phyloP scores from a whole-genome alignment of 306 rosid genomes.

The Ochetophila trinervis region DNA sequence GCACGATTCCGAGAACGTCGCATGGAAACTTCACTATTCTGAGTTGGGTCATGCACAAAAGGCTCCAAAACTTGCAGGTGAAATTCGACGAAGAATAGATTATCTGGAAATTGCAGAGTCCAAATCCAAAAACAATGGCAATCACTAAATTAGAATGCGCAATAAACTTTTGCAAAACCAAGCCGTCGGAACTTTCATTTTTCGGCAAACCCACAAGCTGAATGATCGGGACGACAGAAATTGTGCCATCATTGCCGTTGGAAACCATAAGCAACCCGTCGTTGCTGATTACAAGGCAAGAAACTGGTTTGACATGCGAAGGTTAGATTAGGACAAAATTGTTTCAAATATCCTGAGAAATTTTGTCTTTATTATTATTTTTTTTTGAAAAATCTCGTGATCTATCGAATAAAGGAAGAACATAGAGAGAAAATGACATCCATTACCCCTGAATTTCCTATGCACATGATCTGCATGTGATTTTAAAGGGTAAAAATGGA shows the following conservation, averaged over 20 bases:
- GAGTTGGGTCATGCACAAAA: slow-evolving; percentile 25
- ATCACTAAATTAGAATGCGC: slow-evolving; percentile 64
- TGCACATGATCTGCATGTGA: too few relatives aligned
- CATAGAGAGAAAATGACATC: too few relatives aligned
- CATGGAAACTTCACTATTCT: slow-evolving; percentile 45
- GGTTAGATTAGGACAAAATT: too few relatives aligned
- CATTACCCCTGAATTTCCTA: too few relatives aligned
- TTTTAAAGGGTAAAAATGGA: too few relatives aligned
- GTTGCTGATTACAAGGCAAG: slow-evolving; percentile 43
- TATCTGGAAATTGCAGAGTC: slow-evolving; percentile 32
- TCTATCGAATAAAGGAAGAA: too few relatives aligned
- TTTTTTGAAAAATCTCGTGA: too few relatives aligned
- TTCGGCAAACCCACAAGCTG: slow-evolving; percentile 30
- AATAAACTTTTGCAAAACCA: slow-evolving; percentile 31
- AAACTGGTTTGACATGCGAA: slow-evolving; percentile 44
- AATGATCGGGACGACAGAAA: slow-evolving; percentile 52
- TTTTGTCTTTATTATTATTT: too few relatives aligned
- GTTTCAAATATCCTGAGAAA: too few relatives aligned
- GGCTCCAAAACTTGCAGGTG: slow-evolving; percentile 66
- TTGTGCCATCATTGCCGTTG: slow-evolving; percentile 63
- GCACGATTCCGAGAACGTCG: slow-evolving; percentile 36
- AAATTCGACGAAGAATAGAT: slow-evolving; percentile 55
- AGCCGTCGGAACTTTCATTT: slow-evolving; percentile 9
- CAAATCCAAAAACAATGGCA: slow-evolving; percentile 29
- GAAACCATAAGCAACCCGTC: slow-evolving; percentile 65